These are phyloP conservation scores for Pseudocercospora fijiensis DNA, from an alignment of 2,329 filamentous ascomycete species.

Conservation along the genomic window DNA sequence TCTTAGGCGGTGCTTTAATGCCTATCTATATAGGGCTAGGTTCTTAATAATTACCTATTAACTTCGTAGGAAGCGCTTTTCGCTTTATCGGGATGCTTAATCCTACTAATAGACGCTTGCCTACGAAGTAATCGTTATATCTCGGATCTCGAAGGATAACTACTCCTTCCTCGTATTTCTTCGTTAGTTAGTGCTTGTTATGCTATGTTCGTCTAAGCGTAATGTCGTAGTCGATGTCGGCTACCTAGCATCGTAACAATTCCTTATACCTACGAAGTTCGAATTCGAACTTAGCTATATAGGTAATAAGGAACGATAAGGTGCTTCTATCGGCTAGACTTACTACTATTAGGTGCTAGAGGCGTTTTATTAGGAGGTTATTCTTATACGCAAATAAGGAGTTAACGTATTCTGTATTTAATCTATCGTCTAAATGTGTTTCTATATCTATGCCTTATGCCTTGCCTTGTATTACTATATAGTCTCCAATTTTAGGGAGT, in stretches of 20 bases:
- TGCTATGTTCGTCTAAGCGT: background rate
- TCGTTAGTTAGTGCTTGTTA: background rate
- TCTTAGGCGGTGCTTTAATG: no score
- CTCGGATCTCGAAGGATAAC: background rate
- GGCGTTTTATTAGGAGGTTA: no score
- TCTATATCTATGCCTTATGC: no score
- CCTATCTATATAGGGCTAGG: no score
- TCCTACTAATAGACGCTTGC: no score
- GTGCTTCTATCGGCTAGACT: background rate
- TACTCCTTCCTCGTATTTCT: background rate
- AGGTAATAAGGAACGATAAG: background rate
- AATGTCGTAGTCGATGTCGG: background rate
- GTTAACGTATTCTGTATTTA: no score
- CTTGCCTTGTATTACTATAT: no score
- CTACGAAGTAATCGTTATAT: background rate
- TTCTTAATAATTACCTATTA: no score
- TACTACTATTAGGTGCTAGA: no score
- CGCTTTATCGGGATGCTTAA: background rate
- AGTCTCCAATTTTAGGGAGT: no score
- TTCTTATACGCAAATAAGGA: no score
- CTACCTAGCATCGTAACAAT: background rate
- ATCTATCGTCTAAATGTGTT: no score
- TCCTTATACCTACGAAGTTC: background rate
- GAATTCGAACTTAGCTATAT: background rate
- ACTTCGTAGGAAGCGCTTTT: background rate